Conservation (phyloP, 1,284 basidiomycete species). For the Leccinum huronense region DNA sequence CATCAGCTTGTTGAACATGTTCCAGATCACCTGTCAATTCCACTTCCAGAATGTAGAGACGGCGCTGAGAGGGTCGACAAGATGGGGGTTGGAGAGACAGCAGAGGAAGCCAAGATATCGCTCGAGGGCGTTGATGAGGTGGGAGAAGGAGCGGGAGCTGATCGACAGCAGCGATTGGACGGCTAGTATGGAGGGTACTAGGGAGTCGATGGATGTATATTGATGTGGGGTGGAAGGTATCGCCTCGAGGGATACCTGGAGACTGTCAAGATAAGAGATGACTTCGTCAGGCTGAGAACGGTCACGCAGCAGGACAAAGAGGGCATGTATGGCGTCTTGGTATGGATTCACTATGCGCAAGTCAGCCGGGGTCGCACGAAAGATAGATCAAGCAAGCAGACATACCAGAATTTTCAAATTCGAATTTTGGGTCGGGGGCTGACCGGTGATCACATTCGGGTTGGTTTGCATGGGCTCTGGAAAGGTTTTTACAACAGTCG, state of each 20-base stretch:
- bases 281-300: constrained; percentile 79
- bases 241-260: constrained; percentile 63
- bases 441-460: constrained; percentile 63
- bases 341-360: constrained; percentile 61
- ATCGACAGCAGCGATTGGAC: constrained; percentile 89
- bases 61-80: constrained; percentile 54
- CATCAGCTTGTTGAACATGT: constrained; percentile 97
- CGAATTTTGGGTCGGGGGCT: constrained; percentile 81
- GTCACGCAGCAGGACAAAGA: constrained; percentile 80
- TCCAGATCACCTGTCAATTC: constrained; percentile 80
- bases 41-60: constrained; percentile 78
- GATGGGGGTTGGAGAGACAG: constrained; percentile 48
- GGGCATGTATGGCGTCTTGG: constrained; percentile 73
- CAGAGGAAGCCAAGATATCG: constrained; percentile 89
- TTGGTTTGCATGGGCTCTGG: constrained; percentile 78
- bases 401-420: constrained; percentile 77
- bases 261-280: constrained; percentile 68
- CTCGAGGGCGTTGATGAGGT: constrained; percentile 97
- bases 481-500: constrained; percentile 91
- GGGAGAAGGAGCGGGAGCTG: constrained; percentile 95
- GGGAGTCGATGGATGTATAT: constrained; percentile 58
- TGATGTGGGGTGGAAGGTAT: constrained; percentile 43
- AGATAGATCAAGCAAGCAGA: constrained; percentile 6
- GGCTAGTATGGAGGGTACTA: constrained; percentile 72
- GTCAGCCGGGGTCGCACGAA: constrained; percentile 7